phyloP scores from a whole-genome alignment of 768 basidiomycete species.

The Leccinum uliginosum region DNA sequence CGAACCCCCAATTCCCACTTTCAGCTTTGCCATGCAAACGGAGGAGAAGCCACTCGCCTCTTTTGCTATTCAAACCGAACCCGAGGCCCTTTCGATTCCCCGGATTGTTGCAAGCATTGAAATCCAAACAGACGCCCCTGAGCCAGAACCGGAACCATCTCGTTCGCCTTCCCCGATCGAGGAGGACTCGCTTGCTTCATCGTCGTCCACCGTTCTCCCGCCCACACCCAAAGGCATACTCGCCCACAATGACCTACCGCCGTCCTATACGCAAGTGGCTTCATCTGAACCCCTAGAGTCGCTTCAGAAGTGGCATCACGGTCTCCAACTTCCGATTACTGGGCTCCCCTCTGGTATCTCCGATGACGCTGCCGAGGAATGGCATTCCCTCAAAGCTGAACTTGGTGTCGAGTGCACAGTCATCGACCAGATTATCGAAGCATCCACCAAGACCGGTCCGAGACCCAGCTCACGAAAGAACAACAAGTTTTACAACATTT shows the following conservation, averaged over 20 bases:
- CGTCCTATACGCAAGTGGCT: slow-evolving; percentile 64
- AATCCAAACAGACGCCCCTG: slow-evolving; percentile 55
- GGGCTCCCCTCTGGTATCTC: slow-evolving; percentile 52
- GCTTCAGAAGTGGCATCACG: slow-evolving; percentile 69
- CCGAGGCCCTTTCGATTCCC: slow-evolving; percentile 28
- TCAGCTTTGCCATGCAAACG: slow-evolving; percentile 56
- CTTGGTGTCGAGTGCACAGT: slow-evolving; percentile 73
- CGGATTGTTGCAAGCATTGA: slow-evolving; percentile 46
- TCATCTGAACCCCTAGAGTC: slow-evolving; percentile 50
- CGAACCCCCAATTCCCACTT: slow-evolving; percentile 42
- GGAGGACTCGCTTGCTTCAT: slow-evolving; percentile 62
- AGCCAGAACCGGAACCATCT: slow-evolving; percentile 31
- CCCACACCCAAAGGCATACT: slow-evolving; percentile 58
- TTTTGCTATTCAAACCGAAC: slow-evolving; percentile 38
- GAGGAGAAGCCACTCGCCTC: slow-evolving; percentile 30
- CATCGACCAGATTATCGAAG: slow-evolving; percentile 64
- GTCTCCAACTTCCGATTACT: slow-evolving; percentile 43
- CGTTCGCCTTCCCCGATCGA: slow-evolving; percentile 43
- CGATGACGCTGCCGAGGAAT: slow-evolving; percentile 65
- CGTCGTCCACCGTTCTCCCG: slow-evolving; percentile 68
- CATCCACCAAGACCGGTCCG: slow-evolving; percentile 31
- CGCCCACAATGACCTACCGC: slow-evolving; percentile 53
- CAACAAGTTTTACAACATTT: slow-evolving; percentile 78
- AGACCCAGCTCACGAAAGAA: slow-evolving; percentile 36
- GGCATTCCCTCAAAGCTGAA: slow-evolving; percentile 76